These are phyloP conservation scores for Pelargonium nanum DNA, from an alignment of 345 rosid species.

Conservation along the genomic window DNA sequence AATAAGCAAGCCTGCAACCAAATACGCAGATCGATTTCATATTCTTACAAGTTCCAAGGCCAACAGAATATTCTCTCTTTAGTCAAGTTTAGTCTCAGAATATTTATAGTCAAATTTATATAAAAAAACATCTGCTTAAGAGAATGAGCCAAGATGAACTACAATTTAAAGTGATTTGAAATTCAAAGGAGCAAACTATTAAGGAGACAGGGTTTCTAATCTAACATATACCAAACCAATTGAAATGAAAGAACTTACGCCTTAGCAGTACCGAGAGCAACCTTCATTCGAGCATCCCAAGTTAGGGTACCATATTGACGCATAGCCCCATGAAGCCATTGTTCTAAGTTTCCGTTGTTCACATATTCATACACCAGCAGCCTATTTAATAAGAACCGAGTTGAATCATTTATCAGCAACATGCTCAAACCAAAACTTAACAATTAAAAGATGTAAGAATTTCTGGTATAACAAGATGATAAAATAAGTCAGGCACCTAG, in stretches of 20 bases:
- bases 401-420: too few relatives aligned
- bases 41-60: neutral
- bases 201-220: neutral
- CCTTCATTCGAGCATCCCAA: slow-evolving; percentile 85
- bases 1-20: slow-evolving; percentile 75
- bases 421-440: too few relatives aligned
- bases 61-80: neutral
- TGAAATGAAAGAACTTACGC: slow-evolving; percentile 49
- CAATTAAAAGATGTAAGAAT: too few relatives aligned
- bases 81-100: neutral
- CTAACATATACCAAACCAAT: neutral
- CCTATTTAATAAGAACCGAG: slow-evolving; percentile 37
- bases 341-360: slow-evolving; percentile 77
- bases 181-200: neutral
- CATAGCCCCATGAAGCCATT: slow-evolving; percentile 71
- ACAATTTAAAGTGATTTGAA: neutral
- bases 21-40: slow-evolving; percentile 3
- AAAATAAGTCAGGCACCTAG: neutral
- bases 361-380: slow-evolving; percentile 84
- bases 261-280: slow-evolving; percentile 61
- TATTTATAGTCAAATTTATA: neutral
- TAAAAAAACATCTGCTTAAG: too few relatives aligned
- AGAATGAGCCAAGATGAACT: neutral
- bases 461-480: neutral
- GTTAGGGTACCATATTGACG: slow-evolving; percentile 45